These are phyloP conservation scores for Suhomyces atakaporum DNA, from an alignment of 1,139 yeast genomes.

Conservation along the genomic window DNA sequence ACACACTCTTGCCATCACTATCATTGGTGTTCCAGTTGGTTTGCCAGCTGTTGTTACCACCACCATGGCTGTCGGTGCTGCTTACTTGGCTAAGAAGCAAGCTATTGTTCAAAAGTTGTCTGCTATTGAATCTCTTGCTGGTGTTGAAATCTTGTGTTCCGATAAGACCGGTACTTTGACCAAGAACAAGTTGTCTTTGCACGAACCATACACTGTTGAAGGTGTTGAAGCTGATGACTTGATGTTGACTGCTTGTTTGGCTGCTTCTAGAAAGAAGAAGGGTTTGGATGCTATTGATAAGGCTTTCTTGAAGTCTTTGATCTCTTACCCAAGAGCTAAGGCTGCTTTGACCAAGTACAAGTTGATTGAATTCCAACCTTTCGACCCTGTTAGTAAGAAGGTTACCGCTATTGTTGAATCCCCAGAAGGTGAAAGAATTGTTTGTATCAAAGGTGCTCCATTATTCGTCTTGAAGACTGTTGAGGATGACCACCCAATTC, in stretches of 20 bases:
- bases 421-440: conserved; percentile 94
- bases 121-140: conserved; percentile 98
- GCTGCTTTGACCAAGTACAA: conserved; percentile 94
- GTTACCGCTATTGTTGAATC: conserved; percentile 94
- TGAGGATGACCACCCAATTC: conserved; percentile 94
- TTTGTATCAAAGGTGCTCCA: conserved; percentile 99
- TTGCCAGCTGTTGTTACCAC: conserved; percentile 99
- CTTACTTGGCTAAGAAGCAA: conserved; percentile 97
- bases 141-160: conserved; percentile 98
- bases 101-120: conserved; percentile 98
- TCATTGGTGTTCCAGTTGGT: conserved; percentile 99
- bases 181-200: conserved; percentile 93
- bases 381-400: conserved; percentile 97
- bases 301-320: conserved; percentile 93
- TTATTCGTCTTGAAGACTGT: conserved; percentile 91
- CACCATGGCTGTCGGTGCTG: conserved; percentile 99
- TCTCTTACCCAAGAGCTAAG: conserved; percentile 87
- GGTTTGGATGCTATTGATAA: conserved; percentile 98
- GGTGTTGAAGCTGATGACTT: conserved; percentile 98
- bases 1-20: conserved; percentile 93
- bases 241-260: conserved; percentile 97
- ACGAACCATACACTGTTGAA: conserved; percentile 98
- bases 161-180: conserved; percentile 99
- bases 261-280: conserved; percentile 98
- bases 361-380: conserved; percentile 94